Evolutionary conservation across 495 filamentous ascomycete species (phyloP).

Genomic region (Podospora tetraspora): DNA sequence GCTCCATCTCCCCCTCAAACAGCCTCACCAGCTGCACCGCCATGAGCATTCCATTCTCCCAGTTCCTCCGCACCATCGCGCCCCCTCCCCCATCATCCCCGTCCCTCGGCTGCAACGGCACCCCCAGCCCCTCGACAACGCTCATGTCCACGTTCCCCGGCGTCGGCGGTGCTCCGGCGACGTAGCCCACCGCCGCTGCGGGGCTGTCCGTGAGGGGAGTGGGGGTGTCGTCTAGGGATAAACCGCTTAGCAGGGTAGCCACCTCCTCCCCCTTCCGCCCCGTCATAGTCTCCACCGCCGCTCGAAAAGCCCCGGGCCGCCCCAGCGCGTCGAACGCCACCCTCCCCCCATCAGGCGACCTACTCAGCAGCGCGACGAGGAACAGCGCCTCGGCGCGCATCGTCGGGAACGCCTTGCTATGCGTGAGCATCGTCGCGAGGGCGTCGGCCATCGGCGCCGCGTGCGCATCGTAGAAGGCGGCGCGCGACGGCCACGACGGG

Average conservation of each 20-base stretch:
- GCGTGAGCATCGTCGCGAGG: slow-evolving; percentile 57
- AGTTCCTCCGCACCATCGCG: not conserved
- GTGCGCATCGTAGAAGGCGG: slow-evolving; percentile 47
- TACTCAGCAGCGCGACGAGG: slow-evolving; percentile 65
- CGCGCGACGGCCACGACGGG: not conserved
- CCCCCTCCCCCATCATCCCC: not conserved
- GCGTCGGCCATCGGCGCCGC: slow-evolving; percentile 44
- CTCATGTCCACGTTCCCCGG: not conserved
- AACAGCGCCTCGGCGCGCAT: slow-evolving; percentile 71
- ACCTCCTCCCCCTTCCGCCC: slow-evolving; percentile 16
- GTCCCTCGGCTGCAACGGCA: not conserved
- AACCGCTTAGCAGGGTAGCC: no score
- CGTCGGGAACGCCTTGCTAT: slow-evolving; percentile 59
- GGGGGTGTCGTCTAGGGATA: not conserved
- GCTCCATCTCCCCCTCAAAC: not conserved
- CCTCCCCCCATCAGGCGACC: slow-evolving; percentile 42
- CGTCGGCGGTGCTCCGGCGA: not conserved
- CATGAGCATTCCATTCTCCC: not conserved
- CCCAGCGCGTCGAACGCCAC: slow-evolving; percentile 48
- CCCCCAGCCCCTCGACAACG: slow-evolving; percentile 16
- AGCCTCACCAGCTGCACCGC: not conserved
- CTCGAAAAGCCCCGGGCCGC: slow-evolving; percentile 40
- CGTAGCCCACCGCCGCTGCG: not conserved
- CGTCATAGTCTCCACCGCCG: slow-evolving; percentile 51
- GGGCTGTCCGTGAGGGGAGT: no score